Evolutionary conservation across 2,329 filamentous ascomycete genomes (phyloP), one percentile per base, ranked within the genome.

Genomic region (Exophiala dermatitidis): DNA sequence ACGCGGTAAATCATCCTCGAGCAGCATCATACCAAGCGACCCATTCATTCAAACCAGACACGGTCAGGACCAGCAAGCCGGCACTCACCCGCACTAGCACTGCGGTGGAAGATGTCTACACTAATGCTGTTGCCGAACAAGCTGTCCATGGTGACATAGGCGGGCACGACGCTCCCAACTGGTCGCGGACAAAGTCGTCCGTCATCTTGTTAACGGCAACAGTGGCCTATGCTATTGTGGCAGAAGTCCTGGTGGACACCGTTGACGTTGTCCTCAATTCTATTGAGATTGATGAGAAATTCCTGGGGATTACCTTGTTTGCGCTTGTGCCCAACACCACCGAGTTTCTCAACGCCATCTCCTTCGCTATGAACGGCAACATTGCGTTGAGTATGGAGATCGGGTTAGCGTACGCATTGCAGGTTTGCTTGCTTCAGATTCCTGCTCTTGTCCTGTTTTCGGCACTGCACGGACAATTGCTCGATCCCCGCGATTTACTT

Each of bases 331-430:
- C 93, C 8, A 98, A 98, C 73, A 97, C 93, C 1, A 98, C 93
- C 1, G 93, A 98, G 68, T 98, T 98, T 68, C 70, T 98, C 75
- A 98, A 98, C 71, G 93, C 91, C 68, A 98, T 98, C 55, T 96
- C 90, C 0, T 98, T 98, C 68, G 93, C 93, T 50, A 98, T 98
- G 91, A 97, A 98, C 66, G 93, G 93, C 56, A 98, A 98, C 69
- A 97, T 98, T 69, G 93, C 93, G 0, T 75, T 98, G 12, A 96
- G 90, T 36, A 98, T 98, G 93, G 93, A 98, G 67, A 98, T 98
- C 63, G 93, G 93, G 62, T 96, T 90, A 0, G 91, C 91, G 1
- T 98, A 98, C 67, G 93, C 93, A 1, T 77, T 98, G 41, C 93
- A 98, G 71, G 93, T 98, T 46, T 96, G 91, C 67, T 78, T 98